Evolutionary conservation across 768 basidiomycete genomes (phyloP).

Genomic region (Pholiota conissans): DNA sequence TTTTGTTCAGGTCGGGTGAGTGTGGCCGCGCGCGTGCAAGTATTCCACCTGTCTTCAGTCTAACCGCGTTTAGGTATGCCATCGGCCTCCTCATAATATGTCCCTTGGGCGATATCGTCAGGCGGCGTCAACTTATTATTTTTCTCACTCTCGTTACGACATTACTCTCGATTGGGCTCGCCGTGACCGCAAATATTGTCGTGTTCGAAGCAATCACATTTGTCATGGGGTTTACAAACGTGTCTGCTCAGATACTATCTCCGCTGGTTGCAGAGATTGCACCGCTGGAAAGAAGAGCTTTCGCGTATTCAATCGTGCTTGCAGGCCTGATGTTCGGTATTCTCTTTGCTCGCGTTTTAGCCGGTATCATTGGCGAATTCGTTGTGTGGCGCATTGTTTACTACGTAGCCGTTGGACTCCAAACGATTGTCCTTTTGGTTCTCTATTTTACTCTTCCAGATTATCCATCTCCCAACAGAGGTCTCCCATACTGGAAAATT

Average conservation of each 20-base stretch:
- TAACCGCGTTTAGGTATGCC: conserved; percentile 51
- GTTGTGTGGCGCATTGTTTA: conserved; percentile 74
- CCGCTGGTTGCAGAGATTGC: conserved; percentile 80
- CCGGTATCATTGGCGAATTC: conserved; percentile 74
- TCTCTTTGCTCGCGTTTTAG: conserved; percentile 69
- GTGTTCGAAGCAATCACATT: conserved; percentile 69
- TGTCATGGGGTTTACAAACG: conserved; percentile 66
- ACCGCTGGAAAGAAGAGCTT: conserved; percentile 64
- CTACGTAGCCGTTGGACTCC: conserved; percentile 71
- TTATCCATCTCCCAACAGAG: conserved; percentile 69
- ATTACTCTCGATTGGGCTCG: conserved; percentile 67
- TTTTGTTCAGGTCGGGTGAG: conserved; percentile 63
- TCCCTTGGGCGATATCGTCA: conserved; percentile 83
- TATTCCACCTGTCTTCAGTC: not conserved
- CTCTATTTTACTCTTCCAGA: conserved; percentile 71
- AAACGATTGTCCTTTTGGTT: conserved; percentile 54
- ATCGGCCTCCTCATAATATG: conserved; percentile 72
- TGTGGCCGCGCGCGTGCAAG: not conserved
- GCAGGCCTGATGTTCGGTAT: conserved; percentile 69
- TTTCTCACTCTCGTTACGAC: conserved; percentile 51
- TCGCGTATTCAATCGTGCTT: conserved; percentile 73
- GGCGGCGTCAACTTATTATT: conserved; percentile 70
- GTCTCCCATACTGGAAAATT: conserved; percentile 65
- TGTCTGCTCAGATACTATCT: conserved; percentile 76
- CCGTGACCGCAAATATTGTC: conserved; percentile 55